Base-by-base conservation (phyloP, 202 grass and related monocot genomes). In the Bolboschoenoplectus hybrid region DNA sequence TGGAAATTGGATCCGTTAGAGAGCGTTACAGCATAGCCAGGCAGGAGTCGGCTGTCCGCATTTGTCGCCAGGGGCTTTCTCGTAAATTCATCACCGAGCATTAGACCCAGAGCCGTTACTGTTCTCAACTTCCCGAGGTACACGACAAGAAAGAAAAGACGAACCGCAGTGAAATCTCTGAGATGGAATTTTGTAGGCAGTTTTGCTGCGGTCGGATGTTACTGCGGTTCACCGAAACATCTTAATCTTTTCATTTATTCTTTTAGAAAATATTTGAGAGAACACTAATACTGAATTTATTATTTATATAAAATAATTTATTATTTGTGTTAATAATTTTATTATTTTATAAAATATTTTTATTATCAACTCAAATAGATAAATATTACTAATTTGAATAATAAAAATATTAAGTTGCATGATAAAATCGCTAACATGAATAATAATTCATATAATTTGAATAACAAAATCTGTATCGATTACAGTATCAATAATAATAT, bases 111-210 rank as follows among this genome's bases (percentile, higher is more conserved):
- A 7, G 45, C 50, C 13, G 50, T 77, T 77, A 38, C 50, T 56
- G 74, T 77, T 77, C 20, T 77, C 50, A 77, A 55, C 49, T 77
- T 77, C 50, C 72, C 72, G n/a, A 75, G 72, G 72, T 52, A 75
- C 4, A 53, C 26, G 73, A 76, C 73, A 76, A 36, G 11, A 76
- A 26, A 43, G 26, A 36, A 35, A 14, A 76, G 73, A 76, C 73
- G 5, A 53, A 76, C 20, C 47, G 49, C 26, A 74, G 71, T 52
- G 71, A 76, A 76, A 76, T 53, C 72, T 76, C 72, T 52, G 46
- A 20, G 9, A 73, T 41, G 0, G 5, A 16, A 20, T 47, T 47
- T 74, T 5, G n/a, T 32, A 32, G 8, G 47, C 68, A 26, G 14
- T 45, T 5, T 46, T 17, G 26, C 2, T 11, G 41, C 20, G 19